phyloP scores from a whole-genome alignment of 371 early-diverging fungal species.

The Syncephalis plumigaleata region DNA sequence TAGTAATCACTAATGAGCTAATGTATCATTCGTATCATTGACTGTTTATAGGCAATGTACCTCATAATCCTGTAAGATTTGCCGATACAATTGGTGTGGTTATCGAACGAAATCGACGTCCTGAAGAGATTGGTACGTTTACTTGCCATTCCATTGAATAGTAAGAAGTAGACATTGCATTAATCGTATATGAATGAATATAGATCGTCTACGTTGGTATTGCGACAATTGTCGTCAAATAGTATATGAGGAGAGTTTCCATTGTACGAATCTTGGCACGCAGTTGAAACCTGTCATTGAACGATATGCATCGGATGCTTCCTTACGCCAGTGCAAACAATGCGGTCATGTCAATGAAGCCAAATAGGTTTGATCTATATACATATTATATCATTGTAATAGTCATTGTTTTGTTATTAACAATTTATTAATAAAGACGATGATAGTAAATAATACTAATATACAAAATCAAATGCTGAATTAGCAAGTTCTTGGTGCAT shows the following conservation, averaged over 20 bases:
- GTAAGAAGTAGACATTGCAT: conserved; percentile 5
- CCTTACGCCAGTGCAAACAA: conserved; percentile 56
- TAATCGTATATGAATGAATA: not conserved
- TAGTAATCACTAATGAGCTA: not conserved
- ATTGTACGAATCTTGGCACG: conserved; percentile 73
- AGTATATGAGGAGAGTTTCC: conserved; percentile 77
- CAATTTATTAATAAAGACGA: no score
- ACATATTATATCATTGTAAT: no score
- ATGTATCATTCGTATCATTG: not conserved
- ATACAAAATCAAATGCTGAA: no score
- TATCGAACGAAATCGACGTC: conserved; percentile 67
- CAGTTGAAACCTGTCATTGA: conserved; percentile 88
- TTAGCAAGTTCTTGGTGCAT: no score
- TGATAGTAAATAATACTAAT: no score
- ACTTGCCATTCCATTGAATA: not conserved
- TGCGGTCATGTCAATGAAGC: conserved; percentile 55
- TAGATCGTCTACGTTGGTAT: conserved; percentile 86
- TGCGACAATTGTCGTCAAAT: conserved; percentile 67
- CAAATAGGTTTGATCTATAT: conserved; percentile 14
- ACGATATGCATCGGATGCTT: conserved; percentile 35
- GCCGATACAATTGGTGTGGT: conserved; percentile 88
- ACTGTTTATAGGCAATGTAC: conserved; percentile 25
- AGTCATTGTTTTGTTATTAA: no score
- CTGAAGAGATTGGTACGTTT: conserved; percentile 46
- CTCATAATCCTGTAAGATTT: conserved; percentile 89